These are phyloP conservation scores for Sporothrix pseudoabietina DNA, from an alignment of 2,329 filamentous ascomycete species.

Conservation along the genomic window DNA sequence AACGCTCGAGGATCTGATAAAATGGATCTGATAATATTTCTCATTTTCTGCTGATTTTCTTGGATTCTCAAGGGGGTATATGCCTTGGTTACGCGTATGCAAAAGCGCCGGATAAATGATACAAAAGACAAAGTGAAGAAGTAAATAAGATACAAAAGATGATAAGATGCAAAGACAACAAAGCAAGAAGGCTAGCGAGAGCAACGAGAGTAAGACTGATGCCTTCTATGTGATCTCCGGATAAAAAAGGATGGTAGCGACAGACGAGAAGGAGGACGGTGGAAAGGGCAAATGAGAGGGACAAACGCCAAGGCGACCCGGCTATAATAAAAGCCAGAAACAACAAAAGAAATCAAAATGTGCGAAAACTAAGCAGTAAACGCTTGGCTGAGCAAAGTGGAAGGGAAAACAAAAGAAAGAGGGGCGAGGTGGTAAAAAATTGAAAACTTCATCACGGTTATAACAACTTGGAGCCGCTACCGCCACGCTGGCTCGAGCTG, in stretches of 20 bases:
- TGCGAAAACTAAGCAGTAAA: not conserved
- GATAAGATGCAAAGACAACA: not conserved
- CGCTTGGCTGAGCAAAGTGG: conserved; percentile 1
- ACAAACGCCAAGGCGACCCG: not conserved
- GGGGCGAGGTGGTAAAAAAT: not conserved
- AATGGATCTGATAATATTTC: not conserved
- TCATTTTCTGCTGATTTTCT: not conserved
- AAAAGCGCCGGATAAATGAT: conserved; percentile 9
- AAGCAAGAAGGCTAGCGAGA: not conserved
- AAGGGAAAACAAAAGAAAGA: not conserved
- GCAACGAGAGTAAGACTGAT: not conserved
- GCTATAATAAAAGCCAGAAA: not conserved
- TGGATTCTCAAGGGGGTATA: not conserved
- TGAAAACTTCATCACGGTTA: conserved; percentile 26
- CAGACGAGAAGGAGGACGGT: not conserved
- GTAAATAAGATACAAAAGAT: conserved; percentile 8
- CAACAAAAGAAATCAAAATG: not conserved
- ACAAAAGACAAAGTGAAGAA: not conserved
- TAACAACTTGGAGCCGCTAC: conserved; percentile 42
- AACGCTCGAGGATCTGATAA: not conserved
- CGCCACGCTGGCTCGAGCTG: conserved; percentile 40
- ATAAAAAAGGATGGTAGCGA: not conserved
- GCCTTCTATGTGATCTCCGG: not conserved
- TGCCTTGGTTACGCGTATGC: not conserved
- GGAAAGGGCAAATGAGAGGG: conserved; percentile 3